Evolutionary conservation across 495 filamentous ascomycete genomes (phyloP).

Genomic region (Neurospora intermedia): DNA sequence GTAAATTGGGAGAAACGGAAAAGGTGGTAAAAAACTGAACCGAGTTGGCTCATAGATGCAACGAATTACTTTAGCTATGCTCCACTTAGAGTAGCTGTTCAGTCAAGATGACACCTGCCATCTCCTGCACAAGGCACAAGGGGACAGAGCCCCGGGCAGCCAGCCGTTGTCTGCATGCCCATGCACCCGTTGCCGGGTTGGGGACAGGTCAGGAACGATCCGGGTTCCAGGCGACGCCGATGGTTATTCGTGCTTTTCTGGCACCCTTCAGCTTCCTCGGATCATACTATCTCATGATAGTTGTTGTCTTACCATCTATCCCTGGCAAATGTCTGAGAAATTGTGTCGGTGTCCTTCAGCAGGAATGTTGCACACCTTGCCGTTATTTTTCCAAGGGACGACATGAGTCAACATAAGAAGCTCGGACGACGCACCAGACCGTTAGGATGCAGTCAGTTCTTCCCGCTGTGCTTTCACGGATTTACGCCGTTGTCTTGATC

Average conservation of each 20-base stretch:
- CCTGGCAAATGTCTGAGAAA: not conserved
- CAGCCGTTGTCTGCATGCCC: not conserved
- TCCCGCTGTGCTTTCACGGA: not conserved
- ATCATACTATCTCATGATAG: not conserved
- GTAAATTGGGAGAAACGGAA: not conserved
- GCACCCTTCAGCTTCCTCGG: not conserved
- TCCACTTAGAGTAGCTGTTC: not conserved
- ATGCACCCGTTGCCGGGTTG: not conserved
- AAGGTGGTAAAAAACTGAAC: not conserved
- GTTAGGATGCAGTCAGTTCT: not conserved
- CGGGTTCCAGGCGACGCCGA: not conserved
- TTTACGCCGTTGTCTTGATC: not conserved
- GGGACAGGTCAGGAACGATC: not conserved
- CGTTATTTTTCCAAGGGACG: not conserved
- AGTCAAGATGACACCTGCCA: not conserved
- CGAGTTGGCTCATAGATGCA: not conserved
- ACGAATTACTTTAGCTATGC: not conserved
- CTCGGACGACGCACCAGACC: not conserved
- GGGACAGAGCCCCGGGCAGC: not conserved
- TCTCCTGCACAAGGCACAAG: not conserved
- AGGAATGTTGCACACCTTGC: not conserved
- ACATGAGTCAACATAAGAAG: not conserved
- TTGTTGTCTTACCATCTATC: not conserved
- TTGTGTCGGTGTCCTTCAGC: not conserved
- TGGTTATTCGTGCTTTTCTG: not conserved